These are phyloP conservation scores for Saccharomycopsis sp. DNA, from an alignment of 805 yeast genomes.

Conservation along the genomic window DNA sequence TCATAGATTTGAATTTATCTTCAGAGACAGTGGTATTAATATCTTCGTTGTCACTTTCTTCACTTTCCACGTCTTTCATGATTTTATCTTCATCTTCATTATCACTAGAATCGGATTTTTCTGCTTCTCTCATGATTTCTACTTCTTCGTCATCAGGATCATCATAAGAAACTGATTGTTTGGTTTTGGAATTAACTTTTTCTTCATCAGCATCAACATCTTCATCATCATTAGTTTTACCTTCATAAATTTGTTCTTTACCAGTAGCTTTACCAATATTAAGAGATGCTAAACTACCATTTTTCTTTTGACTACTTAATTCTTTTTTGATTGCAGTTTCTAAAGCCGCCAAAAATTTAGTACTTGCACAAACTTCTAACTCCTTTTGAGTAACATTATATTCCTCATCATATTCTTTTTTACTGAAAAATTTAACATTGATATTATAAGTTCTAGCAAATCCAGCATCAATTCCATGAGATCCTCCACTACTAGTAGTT, in stretches of 20 bases:
- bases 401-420: conserved; percentile 71
- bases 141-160: conserved; percentile 93
- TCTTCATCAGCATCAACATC: conserved; percentile 56
- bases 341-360: conserved; percentile 55
- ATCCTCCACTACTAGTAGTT: conserved; percentile 57
- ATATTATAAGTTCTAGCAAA: conserved; percentile 64
- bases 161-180: conserved; percentile 87
- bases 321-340: conserved; percentile 72
- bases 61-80: conserved; percentile 23
- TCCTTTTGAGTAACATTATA: conserved; percentile 79
- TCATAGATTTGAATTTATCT: conserved; percentile 26
- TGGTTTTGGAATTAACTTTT: conserved; percentile 47
- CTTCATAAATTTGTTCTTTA: conserved; percentile 39
- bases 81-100: conserved; percentile 31
- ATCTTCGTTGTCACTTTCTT: conserved; percentile 21
- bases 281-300: conserved; percentile 40
- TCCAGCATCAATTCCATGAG: conserved; percentile 32
- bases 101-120: conserved; percentile 46
- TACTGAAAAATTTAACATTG: conserved; percentile 63
- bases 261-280: conserved; percentile 61
- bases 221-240: conserved; percentile 30
- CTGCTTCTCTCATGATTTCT: conserved; percentile 80
- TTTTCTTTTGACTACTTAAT: conserved; percentile 66
- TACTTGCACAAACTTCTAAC: conserved; percentile 58
- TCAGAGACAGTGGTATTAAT: conserved; percentile 10